Base-by-base conservation (phyloP, 2,329 filamentous ascomycete genomes). In the Microsporum ferrugineum region DNA sequence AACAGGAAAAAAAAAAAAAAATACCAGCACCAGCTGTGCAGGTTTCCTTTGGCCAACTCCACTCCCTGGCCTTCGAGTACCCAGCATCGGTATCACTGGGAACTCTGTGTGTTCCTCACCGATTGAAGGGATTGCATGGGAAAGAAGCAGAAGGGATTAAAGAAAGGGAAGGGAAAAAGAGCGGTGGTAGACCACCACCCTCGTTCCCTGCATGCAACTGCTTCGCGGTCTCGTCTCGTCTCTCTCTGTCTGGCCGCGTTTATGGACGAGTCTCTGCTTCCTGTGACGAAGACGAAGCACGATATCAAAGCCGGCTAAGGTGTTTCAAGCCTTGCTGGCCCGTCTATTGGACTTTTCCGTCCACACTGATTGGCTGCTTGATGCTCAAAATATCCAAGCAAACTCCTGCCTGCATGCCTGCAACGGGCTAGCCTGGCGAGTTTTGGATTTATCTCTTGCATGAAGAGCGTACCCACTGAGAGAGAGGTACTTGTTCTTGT, bases 361-460 rank as follows among this genome's bases (percentile, higher is more conserved):
- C 49, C 5, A 7, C 49, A 36, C 49, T 55, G 31, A 55, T 55
- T 55, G 49, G 49, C 31, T 12, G 49, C 49, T 55, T n/a, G 29
- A 34, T 55, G 49, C 49, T 55, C 33, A 31, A 55, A 36, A 55
- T 17, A 36, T 23, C n/a, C 49, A 7, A 36, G n/a, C 4, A 12
- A 36, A 23, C 29, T 55, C 49, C 31, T 36, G 49, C 49, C 49
- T 36, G 49, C 31, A 55, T 55, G 49, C 49, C 49, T 55, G 55
- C 34, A 57, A 57, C 34, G 36, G 55, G 55, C 55, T 41, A 57
- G 55, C 33, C 55, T 39, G 39, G 55, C 39, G 55, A 57, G 55
- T 57, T 57, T 57, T 57, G 33, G 55, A 57, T 57, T 57, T 12
- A 43, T 57, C 55, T 43, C 55, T 57, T 57, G 55, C 55, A 57